Base-by-base conservation (phyloP, 2,329 filamentous ascomycete species). In the Hansfordia pulvinata region DNA sequence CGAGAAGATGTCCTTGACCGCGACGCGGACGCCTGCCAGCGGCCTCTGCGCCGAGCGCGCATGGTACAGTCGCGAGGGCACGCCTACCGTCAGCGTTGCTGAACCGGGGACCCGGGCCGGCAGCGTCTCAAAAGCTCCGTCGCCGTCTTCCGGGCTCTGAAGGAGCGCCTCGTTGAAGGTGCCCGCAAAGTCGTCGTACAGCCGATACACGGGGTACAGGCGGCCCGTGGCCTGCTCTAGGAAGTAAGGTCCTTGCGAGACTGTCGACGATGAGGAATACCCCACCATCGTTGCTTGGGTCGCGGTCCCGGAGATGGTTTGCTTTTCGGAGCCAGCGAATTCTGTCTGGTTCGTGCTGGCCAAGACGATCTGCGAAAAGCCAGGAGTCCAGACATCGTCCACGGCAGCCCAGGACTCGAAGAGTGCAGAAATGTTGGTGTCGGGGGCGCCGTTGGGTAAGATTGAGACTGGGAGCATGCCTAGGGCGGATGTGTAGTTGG, bases 1-100 rank as follows among this genome's bases (percentile, higher is more conserved):
- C 30, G 74, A 56, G 34, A 58, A 66, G 25, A 71, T 67, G 35
- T 76, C 71, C 37, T 76, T 76, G 29, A 76, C 52, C 1, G 58
- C 68, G 2, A 76, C 39, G 7, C 71, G 55, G 6, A 67, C 53
- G 8, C 70, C 69, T 6, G 65, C 62, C 0, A 75, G 49, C 1
- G 69, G 68, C 36, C 65, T 58, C 12, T 55, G 49, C 0, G 39
- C 35, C 1, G 60, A 64, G 23, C 50, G 55, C 3, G 51, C 56
- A 41, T 53, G 67, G 45, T 73, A 72, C 0, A 75, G 49, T 4
- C 69, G 58, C 4, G 68, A 74, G 2, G 69, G 68, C 0, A 75
- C 69, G 35, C 17, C 53, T 6, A 58, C 36, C 13, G 37, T 32
- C 3, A 39, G 28, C 3, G 27, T 16, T 17, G 23, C 16, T 11